These are phyloP conservation scores for Ilyonectria robusta DNA, from an alignment of 2,329 filamentous ascomycete genomes.

Conservation along the genomic window DNA sequence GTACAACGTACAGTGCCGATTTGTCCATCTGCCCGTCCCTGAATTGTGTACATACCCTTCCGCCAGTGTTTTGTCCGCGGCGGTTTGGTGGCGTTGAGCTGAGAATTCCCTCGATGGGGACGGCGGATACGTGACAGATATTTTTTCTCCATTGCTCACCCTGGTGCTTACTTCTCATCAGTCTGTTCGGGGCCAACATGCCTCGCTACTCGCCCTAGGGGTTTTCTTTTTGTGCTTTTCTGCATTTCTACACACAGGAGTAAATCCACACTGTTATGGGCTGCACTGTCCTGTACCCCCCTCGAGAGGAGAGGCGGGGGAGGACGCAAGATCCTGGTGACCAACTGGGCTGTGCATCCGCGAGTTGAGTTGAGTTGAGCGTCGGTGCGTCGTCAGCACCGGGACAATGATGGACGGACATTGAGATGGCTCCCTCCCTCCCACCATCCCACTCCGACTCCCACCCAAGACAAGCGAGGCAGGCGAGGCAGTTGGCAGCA, in stretches of 20 bases:
- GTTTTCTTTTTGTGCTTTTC: background rate
- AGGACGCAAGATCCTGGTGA: background rate
- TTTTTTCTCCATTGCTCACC: background rate
- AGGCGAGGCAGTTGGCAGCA: background rate
- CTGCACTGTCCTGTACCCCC: background rate
- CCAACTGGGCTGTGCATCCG: conserved; percentile 6
- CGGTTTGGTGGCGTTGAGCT: background rate
- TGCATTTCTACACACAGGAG: background rate
- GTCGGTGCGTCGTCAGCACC: conserved; percentile 5
- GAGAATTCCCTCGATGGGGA: conserved; percentile 1
- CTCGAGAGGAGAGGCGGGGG: background rate
- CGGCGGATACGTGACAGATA: background rate
- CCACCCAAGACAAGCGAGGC: background rate
- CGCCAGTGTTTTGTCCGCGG: background rate
- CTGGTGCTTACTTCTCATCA: background rate
- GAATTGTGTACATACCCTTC: background rate
- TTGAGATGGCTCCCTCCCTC: background rate
- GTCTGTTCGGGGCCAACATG: background rate
- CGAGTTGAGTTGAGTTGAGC: background rate
- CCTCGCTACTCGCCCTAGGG: background rate
- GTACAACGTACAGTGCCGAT: background rate
- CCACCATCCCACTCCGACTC: background rate
- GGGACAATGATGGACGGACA: background rate
- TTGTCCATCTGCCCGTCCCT: background rate
- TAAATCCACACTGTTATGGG: background rate